Percentiles rank a stretch among this genome's conserved stretches.
phyloP scores from a whole-genome alignment of 768 basidiomycete genomes.

The Pulveroboletus sp. region DNA sequence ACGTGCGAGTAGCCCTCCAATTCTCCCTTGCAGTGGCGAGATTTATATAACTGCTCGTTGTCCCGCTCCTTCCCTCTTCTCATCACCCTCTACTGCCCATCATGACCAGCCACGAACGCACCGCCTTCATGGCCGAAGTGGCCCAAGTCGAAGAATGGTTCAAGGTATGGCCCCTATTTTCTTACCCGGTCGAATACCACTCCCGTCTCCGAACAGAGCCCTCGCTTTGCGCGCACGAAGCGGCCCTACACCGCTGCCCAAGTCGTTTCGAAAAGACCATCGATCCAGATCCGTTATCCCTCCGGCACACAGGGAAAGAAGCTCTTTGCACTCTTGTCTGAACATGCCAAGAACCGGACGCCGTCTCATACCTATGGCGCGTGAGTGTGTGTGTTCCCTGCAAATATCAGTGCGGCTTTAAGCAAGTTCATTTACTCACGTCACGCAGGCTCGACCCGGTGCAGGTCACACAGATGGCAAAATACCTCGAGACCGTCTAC shows the following conservation, averaged over 20 bases:
- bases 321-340: constrained; percentile 66
- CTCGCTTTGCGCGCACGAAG: constrained; percentile 81
- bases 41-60: constrained; percentile 25
- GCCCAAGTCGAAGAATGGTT: constrained; percentile 86
- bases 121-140: constrained; percentile 75
- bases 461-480: constrained; percentile 98
- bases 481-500: constrained; percentile 97
- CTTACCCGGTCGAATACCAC: neutral
- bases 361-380: constrained; percentile 97
- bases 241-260: constrained; percentile 92
- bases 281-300: constrained; percentile 79
- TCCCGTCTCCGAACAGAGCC: constrained; percentile 45
- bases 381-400: constrained; percentile 44
- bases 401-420: neutral
- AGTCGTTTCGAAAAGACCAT: constrained; percentile 92
- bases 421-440: neutral
- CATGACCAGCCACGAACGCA: constrained; percentile 61
- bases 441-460: constrained; percentile 88
- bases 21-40: neutral
- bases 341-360: constrained; percentile 72
- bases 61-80: constrained; percentile 5
- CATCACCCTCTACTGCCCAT: constrained; percentile 22
- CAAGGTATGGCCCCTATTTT: constrained; percentile 55
- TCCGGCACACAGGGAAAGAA: constrained; percentile 85
- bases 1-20: constrained; percentile 8